phyloP scores from a whole-genome alignment of 768 basidiomycete genomes.

The Tylopilus sp. region DNA sequence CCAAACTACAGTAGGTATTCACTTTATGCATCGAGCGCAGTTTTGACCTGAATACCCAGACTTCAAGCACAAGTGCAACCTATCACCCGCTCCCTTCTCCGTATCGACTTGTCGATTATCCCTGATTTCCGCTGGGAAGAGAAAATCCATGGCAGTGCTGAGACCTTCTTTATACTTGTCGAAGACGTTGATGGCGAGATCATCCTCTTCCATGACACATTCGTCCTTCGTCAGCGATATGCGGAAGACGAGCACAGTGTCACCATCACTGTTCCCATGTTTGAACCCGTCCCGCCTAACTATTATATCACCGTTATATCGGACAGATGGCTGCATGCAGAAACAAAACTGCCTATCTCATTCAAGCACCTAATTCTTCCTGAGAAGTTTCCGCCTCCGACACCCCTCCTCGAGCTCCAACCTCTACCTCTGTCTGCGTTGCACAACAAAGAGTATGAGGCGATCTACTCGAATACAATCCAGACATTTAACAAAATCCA shows the following conservation, averaged over 20 bases:
- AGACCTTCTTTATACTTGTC: slow-evolving; percentile 90
- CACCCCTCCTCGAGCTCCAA: slow-evolving; percentile 90
- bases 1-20: slow-evolving; percentile 75
- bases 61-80: slow-evolving; percentile 96
- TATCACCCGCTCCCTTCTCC: slow-evolving; percentile 88
- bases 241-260: slow-evolving; percentile 93
- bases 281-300: slow-evolving; percentile 96
- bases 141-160: slow-evolving; percentile 82
- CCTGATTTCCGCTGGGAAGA: slow-evolving; percentile 99
- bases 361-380: slow-evolving; percentile 98
- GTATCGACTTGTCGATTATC: slow-evolving; percentile 88
- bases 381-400: slow-evolving; percentile 92
- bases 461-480: slow-evolving; percentile 76
- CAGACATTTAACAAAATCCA: slow-evolving; percentile 97
- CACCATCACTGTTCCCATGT: slow-evolving; percentile 93
- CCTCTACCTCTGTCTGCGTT: slow-evolving; percentile 85
- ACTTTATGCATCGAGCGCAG: neutral
- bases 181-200: slow-evolving; percentile 98
- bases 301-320: slow-evolving; percentile 96
- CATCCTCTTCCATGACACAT: slow-evolving; percentile 92
- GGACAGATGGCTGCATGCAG: slow-evolving; percentile 93
- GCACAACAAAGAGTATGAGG: slow-evolving; percentile 91
- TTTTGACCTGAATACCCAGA: slow-evolving; percentile 33
- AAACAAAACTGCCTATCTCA: slow-evolving; percentile 91
- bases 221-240: slow-evolving; percentile 88